A percentile compares a stretch with the other conserved stretches of the same genome.
phyloP scores from a whole-genome alignment of 768 basidiomycete species.

The Calocybe indica region DNA sequence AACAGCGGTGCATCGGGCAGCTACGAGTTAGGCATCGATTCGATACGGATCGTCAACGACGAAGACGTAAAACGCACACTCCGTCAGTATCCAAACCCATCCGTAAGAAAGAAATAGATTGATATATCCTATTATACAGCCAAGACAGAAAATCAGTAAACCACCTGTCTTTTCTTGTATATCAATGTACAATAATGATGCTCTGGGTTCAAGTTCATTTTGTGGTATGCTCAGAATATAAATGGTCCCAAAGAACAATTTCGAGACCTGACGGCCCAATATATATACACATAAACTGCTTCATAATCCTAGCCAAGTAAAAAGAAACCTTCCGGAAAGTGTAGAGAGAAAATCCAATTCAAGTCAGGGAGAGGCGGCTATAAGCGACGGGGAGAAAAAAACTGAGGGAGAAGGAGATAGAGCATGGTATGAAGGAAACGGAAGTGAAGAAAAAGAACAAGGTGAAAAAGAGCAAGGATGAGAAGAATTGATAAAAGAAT shows the following conservation, averaged over 20 bases:
- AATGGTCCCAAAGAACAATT: background rate
- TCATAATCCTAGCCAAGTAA: constrained; percentile 3
- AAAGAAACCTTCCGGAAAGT: constrained; percentile 8
- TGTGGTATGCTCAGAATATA: background rate
- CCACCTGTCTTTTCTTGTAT: too few species aligned
- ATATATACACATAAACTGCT: constrained; percentile 13
- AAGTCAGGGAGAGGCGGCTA: constrained; percentile 4
- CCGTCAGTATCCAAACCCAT: background rate
- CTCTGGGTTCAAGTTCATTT: too few species aligned
- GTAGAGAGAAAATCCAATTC: constrained; percentile 5
- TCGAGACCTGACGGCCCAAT: constrained; percentile 2
- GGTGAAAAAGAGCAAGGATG: constrained; percentile 4
- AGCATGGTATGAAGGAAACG: constrained; percentile 8
- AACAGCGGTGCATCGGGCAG: constrained; percentile 68
- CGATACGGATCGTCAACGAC: constrained; percentile 76
- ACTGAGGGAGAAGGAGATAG: constrained; percentile 13
- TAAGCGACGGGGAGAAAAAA: constrained; percentile 19
- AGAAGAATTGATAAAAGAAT: constrained; percentile 10
- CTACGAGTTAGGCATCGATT: constrained; percentile 81
- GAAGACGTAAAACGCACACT: constrained; percentile 42
- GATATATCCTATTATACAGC: too few species aligned
- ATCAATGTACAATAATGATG: too few species aligned
- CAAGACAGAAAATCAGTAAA: too few species aligned
- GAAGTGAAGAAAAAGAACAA: constrained; percentile 8
- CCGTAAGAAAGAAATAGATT: background rate